Percentiles rank a stretch among this genome's conserved stretches.
These are phyloP conservation scores for Curvularia verruculosa DNA, from an alignment of 2,329 filamentous ascomycete species.

Conservation along the genomic window DNA sequence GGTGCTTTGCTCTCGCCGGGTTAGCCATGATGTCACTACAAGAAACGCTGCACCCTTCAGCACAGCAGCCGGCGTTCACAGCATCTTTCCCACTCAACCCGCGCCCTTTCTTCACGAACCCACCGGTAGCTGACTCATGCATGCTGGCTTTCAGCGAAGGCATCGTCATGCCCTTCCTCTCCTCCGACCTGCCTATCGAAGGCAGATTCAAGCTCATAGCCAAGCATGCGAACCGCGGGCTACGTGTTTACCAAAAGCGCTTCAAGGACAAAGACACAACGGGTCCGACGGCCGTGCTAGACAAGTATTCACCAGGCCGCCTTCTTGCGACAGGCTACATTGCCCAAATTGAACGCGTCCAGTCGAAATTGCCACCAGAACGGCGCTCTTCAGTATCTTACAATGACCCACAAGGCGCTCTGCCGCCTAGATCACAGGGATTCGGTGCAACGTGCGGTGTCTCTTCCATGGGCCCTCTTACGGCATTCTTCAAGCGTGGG, in stretches of 20 bases:
- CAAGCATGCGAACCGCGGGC: slow-evolving; percentile 51
- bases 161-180: slow-evolving; percentile 53
- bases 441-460: slow-evolving; percentile 54
- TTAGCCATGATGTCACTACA: slow-evolving; percentile 56
- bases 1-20: slow-evolving; percentile 54
- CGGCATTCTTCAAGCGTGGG: slow-evolving; percentile 41
- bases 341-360: slow-evolving; percentile 47
- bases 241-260: slow-evolving; percentile 55
- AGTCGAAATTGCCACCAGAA: slow-evolving; percentile 43
- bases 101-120: slow-evolving; percentile 51
- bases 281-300: slow-evolving; percentile 32
- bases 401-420: slow-evolving; percentile 48
- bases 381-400: slow-evolving; percentile 22
- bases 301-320: slow-evolving; percentile 47
- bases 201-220: slow-evolving; percentile 50
- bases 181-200: slow-evolving; percentile 44
- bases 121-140: slow-evolving; percentile 50
- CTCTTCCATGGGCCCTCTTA: slow-evolving; percentile 50
- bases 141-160: slow-evolving; percentile 58
- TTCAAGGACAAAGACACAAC: slow-evolving; percentile 24
- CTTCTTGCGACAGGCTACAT: slow-evolving; percentile 55
- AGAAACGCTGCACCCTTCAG: slow-evolving; percentile 39
- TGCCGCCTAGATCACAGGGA: slow-evolving; percentile 37
- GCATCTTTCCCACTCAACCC: slow-evolving; percentile 57
- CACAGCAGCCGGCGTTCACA: slow-evolving; percentile 46